These are phyloP conservation scores for Suzukiozyma palmioleophila DNA, from an alignment of 1,139 yeast genomes.

Conservation along the genomic window DNA sequence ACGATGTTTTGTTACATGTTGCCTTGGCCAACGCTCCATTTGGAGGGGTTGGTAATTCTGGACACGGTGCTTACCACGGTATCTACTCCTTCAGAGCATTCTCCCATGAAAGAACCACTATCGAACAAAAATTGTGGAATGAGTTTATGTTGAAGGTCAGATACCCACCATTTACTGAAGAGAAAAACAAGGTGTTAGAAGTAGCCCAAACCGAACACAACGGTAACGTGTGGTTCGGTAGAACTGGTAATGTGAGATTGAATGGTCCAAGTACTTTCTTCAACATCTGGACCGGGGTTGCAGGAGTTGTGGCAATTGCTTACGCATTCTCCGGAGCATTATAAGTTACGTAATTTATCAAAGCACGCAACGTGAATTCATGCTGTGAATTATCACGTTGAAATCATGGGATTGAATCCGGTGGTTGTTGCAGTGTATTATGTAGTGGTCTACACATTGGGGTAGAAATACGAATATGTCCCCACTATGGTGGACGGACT, in stretches of 20 bases:
- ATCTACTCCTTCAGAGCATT: conserved; percentile 65
- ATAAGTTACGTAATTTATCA: not conserved
- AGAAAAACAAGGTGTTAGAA: conserved; percentile 27
- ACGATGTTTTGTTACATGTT: conserved; percentile 73
- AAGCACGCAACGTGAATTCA: no score
- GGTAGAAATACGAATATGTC: no score
- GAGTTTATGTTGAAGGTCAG: conserved; percentile 57
- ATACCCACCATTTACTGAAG: conserved; percentile 59
- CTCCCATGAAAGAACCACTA: conserved; percentile 68
- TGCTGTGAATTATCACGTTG: no score
- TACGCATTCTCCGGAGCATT: conserved; percentile 5
- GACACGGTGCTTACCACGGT: conserved; percentile 82
- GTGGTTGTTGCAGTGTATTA: no score
- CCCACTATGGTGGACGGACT: no score
- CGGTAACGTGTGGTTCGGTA: conserved; percentile 34
- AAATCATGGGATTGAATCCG: no score
- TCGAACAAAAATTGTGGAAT: conserved; percentile 65
- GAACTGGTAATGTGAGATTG: conserved; percentile 30
- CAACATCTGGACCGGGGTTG: conserved; percentile 29
- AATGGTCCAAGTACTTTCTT: conserved; percentile 34
- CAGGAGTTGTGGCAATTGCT: conserved; percentile 26
- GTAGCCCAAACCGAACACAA: conserved; percentile 24
- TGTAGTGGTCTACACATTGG: no score
- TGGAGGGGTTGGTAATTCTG: conserved; percentile 89
- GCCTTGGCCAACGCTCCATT: conserved; percentile 75